These are phyloP conservation scores for Solanum ahanhuiri DNA, from an alignment of 257 asterid species.

Conservation along the genomic window DNA sequence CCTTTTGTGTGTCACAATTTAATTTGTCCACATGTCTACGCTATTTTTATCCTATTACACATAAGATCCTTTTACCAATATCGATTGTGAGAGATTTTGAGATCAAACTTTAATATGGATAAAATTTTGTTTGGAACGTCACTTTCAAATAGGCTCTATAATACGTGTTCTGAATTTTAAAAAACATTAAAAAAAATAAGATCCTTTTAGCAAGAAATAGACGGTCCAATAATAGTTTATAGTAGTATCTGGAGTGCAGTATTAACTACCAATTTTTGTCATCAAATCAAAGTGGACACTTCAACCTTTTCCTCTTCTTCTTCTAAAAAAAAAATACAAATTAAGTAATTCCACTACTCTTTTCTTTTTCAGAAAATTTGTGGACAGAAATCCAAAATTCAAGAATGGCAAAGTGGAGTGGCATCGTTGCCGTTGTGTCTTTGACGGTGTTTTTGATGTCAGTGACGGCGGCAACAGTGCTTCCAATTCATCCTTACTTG, in stretches of 20 bases:
- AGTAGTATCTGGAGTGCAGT: neutral
- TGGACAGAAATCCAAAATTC: neutral
- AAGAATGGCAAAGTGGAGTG: neutral
- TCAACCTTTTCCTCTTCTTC: neutral
- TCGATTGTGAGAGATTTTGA: no score
- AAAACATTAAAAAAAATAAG: neutral
- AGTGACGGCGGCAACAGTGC: conserved; percentile 24
- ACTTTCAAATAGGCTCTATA: no score
- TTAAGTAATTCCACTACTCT: neutral
- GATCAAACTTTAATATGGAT: no score
- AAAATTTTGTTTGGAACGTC: no score
- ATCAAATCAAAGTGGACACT: neutral
- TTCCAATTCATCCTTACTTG: conserved; percentile 56
- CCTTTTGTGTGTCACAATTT: no score
- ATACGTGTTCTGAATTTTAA: no score
- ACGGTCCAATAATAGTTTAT: neutral
- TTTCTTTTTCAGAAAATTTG: neutral
- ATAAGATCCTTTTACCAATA: no score
- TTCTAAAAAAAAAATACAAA: neutral
- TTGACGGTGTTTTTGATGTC: conserved; percentile 24
- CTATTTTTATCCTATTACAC: no score
- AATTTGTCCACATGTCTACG: no score
- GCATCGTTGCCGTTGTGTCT: neutral
- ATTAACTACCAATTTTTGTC: neutral
- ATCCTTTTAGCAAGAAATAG: neutral